phyloP scores from a whole-genome alignment of 73 alveolate genomes.

The Symbiodinium pilosum region DNA sequence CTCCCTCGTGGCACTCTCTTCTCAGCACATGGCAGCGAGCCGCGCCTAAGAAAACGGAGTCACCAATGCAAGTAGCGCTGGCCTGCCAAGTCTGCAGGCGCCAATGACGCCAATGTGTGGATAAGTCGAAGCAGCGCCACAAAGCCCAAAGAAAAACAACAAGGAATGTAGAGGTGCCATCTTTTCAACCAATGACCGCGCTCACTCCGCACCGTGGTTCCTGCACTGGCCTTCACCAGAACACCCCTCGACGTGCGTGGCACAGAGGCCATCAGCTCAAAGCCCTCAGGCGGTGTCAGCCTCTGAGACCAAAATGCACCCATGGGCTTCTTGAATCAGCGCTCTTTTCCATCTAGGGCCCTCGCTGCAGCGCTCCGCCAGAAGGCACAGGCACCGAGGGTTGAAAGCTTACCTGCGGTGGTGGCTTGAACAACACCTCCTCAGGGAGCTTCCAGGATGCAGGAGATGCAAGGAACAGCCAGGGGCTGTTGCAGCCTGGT shows the following conservation, averaged over 20 bases:
- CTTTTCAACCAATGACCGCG: no score
- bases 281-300: constrained; percentile 30
- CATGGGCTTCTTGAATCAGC: neutral
- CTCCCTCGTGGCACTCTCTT: no score
- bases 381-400: constrained; percentile 64
- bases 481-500: no score
- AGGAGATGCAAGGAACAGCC: no score
- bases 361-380: constrained; percentile 26
- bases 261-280: constrained; percentile 35
- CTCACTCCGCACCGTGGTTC: neutral
- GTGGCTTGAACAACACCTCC: no score
- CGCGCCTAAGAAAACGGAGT: neutral
- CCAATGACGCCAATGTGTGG: no score
- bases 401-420: constrained; percentile 12
- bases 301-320: neutral
- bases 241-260: constrained; percentile 25
- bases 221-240: neutral
- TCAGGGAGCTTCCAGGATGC: no score
- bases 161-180: no score
- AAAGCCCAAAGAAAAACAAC: no score
- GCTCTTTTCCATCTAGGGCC: neutral
- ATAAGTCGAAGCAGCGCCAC: no score
- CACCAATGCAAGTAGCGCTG: neutral
- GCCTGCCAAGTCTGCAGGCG: neutral
- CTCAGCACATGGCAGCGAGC: neutral